phyloP scores from a whole-genome alignment of 352 stramenopile genomes.

The Bremia lactucae region DNA sequence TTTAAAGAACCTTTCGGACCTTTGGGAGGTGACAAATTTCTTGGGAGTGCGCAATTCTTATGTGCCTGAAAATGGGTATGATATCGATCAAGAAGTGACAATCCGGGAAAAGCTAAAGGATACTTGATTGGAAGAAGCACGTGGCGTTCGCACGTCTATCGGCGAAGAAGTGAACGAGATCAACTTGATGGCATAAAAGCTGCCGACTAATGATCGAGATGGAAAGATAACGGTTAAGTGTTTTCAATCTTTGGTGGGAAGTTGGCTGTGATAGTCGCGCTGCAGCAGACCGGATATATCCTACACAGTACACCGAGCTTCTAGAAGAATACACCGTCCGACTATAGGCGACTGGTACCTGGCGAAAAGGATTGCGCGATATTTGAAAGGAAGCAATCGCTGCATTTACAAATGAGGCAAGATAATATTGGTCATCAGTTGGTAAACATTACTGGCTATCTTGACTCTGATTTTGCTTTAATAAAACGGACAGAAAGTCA shows the following conservation, averaged over 20 bases:
- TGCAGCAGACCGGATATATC: not conserved
- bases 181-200: not conserved
- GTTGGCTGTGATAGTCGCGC: not conserved
- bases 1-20: not conserved
- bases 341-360: not conserved
- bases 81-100: not conserved
- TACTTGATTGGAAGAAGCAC: not conserved
- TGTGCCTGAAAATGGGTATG: not conserved
- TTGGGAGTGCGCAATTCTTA: not conserved
- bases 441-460: not conserved
- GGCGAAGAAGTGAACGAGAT: not conserved
- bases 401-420: not conserved
- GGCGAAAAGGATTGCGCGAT: too few relatives aligned
- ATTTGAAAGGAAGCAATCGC: not conserved
- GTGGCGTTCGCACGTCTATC: not conserved
- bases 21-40: not conserved
- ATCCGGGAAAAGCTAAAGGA: not conserved
- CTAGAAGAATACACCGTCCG: not conserved
- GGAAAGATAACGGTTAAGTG: not conserved
- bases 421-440: not conserved
- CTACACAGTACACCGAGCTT: not conserved
- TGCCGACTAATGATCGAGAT: not conserved
- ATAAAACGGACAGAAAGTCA: not conserved
- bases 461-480: not conserved
- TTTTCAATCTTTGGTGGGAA: not conserved